Conservation (phyloP, 768 basidiomycete genomes). For the Trametes punicea region DNA sequence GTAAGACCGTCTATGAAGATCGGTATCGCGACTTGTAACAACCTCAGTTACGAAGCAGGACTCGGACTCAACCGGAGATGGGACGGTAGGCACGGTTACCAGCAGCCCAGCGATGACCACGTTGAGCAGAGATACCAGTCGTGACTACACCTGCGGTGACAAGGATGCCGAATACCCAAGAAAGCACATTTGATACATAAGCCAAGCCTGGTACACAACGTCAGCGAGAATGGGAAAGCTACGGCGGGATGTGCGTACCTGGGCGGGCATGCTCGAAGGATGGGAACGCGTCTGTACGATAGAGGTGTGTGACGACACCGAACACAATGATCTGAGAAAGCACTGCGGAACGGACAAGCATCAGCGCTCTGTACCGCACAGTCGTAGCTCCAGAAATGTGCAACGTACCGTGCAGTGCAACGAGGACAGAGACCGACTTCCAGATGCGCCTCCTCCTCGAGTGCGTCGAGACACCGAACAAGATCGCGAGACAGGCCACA, state of each 20-base stretch:
- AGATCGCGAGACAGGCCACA: conserved; percentile 52
- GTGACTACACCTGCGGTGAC: conserved; percentile 51
- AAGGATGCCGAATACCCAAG: conserved; percentile 58
- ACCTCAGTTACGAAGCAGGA: too few species aligned
- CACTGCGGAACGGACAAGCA: conserved; percentile 36
- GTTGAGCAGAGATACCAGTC: conserved; percentile 61
- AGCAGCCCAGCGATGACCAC: conserved; percentile 70
- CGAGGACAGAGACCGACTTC: conserved; percentile 65
- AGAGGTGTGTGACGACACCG: conserved; percentile 59
- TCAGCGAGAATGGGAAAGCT: neutral
- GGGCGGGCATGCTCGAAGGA: conserved; percentile 56
- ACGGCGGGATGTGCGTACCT: conserved; percentile 40
- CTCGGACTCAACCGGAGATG: conserved; percentile 23
- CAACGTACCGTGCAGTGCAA: conserved; percentile 55
- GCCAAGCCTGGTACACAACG: conserved; percentile 45
- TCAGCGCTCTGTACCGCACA: neutral
- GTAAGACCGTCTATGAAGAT: neutral
- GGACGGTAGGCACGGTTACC: conserved; percentile 64
- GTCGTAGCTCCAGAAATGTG: neutral
- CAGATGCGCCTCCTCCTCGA: conserved; percentile 74
- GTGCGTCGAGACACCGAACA: conserved; percentile 69
- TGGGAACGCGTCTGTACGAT: conserved; percentile 42
- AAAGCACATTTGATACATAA: conserved; percentile 55
- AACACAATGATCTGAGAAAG: conserved; percentile 60
- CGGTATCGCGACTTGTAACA: neutral